Base-by-base conservation (phyloP, 1,139 yeast species). In the Zygosaccharomyces pseudobailii region DNA sequence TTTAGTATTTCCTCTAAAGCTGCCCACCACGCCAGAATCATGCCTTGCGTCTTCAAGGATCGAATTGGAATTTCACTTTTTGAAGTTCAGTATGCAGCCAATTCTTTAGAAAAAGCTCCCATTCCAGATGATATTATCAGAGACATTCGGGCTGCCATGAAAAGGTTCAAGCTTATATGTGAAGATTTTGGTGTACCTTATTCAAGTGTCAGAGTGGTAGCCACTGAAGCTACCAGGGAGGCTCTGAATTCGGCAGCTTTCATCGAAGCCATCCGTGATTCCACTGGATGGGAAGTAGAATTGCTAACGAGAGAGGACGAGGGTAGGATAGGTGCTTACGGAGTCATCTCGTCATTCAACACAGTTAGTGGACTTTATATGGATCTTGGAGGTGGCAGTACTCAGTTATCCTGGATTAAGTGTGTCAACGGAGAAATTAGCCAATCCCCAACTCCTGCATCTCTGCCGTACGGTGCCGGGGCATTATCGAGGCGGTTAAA, bases 31-130 rank as follows among this genome's bases (percentile, higher is more conserved):
- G 85, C 86, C 1, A 71, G 89, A 49, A 78, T 80, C 3, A 76
- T 82, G 74, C 88, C 89, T 0, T 80, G 86, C 57, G 78, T 82
- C 17, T 83, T 79, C 64, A 84, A 82, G 53, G 88, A 83, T 55
- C 66, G 87, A 42, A 73, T 83, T 2, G 84, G 85, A 2, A 79
- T 83, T 13, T 79, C 87, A 0, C 63, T 83, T 22, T 80, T 78
- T 57, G 87, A 81, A 54, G 80, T 78, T 1, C 82, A 78, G 55
- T 69, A 73, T 45, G 68, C 72, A 2, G 65, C 68, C 6, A 66
- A 68, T 46, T 56, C 71, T 7, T 57, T 61, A 7, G 67, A 65
- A 22, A 76, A 74, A 53, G 69, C 69, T 8, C 82, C 82, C 2
- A 80, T 81, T 36, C 81, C 85, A 0, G 68, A 69, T 6, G 75